Conservation (phyloP, 805 yeast species). For the Zygosaccharomyces kombuchaensis region DNA sequence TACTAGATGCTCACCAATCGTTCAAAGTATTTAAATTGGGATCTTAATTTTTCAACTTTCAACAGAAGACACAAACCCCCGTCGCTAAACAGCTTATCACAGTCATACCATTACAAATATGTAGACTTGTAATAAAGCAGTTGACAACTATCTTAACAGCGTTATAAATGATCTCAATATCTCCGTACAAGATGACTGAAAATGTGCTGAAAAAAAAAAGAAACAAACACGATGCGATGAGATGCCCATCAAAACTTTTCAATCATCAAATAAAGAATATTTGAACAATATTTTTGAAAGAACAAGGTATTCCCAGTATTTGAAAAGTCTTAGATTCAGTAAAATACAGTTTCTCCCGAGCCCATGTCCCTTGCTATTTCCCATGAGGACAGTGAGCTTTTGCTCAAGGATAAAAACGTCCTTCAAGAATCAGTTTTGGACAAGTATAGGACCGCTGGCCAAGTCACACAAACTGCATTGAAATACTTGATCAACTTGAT, state of each 20-base stretch:
- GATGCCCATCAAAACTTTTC: conserved; percentile 7
- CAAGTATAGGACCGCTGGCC: conserved; percentile 86
- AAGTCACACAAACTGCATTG: conserved; percentile 78
- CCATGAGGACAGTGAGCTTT: conserved; percentile 66
- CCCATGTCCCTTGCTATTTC: conserved; percentile 71
- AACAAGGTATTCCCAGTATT: not conserved
- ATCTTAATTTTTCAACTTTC: no score
- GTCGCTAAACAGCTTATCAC: no score
- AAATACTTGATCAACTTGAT: conserved; percentile 61
- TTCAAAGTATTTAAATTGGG: no score
- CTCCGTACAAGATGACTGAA: conserved; percentile 1
- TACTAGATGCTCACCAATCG: no score
- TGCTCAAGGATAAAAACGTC: conserved; percentile 68
- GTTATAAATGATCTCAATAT: not conserved
- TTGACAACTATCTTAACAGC: no score
- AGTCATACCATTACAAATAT: no score
- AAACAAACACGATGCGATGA: conserved; percentile 17
- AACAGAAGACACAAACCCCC: no score
- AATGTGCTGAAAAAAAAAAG: conserved; percentile 7
- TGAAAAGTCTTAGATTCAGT: not conserved
- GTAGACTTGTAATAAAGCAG: no score
- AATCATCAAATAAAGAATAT: not conserved
- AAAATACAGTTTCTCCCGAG: not conserved
- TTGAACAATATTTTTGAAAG: not conserved
- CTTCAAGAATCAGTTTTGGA: conserved; percentile 59